These are phyloP conservation scores for Thymus mandschuricus DNA, from an alignment of 257 asterid genomes.

Conservation along the genomic window DNA sequence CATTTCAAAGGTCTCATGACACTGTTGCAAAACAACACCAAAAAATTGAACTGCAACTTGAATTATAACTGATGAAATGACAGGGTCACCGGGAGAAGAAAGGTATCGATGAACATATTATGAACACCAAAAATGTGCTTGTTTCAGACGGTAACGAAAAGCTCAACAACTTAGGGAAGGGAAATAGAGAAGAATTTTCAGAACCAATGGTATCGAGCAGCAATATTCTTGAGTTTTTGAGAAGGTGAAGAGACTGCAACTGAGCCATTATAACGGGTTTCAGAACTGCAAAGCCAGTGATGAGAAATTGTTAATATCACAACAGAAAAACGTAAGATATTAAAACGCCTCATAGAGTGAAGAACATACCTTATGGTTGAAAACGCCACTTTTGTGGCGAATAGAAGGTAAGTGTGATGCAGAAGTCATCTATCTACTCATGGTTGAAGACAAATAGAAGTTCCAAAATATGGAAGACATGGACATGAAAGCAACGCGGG, in stretches of 20 bases:
- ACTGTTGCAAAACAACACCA: no score
- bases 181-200: conserved; percentile 2
- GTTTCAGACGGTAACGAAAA: conserved; percentile 3
- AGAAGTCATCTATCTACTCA: conserved; percentile 66
- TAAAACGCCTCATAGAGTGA: background rate
- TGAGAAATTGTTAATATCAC: background rate
- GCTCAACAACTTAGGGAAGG: no score
- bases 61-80: no score
- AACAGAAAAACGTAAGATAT: background rate
- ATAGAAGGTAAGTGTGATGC: background rate
- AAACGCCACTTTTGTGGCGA: background rate
- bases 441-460: conserved; percentile 73
- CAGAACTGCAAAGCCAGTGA: conserved; percentile 17
- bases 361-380: conserved; percentile 31
- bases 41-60: no score
- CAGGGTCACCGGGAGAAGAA: background rate
- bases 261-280: background rate
- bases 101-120: background rate
- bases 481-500: conserved; percentile 97
- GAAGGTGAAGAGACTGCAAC: background rate
- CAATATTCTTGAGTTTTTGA: background rate
- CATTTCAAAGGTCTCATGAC: no score
- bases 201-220: conserved; percentile 10
- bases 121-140: background rate
- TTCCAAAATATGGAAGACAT: conserved; percentile 94